phyloP scores from a whole-genome alignment of 1,284 basidiomycete genomes.

The Caloboletus firmus region DNA sequence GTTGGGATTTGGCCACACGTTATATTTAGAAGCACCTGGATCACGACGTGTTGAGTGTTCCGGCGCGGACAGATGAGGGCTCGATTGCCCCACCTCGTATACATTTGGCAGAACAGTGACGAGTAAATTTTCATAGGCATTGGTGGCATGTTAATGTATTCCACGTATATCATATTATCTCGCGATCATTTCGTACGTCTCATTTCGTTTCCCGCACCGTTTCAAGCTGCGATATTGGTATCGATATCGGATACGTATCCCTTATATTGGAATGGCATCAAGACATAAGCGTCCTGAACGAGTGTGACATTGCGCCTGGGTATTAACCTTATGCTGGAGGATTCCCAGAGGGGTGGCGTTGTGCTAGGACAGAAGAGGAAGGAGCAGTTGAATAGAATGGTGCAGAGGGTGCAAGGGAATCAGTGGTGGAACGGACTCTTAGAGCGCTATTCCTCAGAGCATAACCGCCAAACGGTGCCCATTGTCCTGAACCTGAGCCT shows the following conservation, averaged over 20 bases:
- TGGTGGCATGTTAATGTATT: constrained; percentile 28
- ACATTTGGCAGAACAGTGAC: not conserved
- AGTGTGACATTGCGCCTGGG: not conserved
- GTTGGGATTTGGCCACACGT: constrained; percentile 11
- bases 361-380: constrained; percentile 23
- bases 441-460: not conserved
- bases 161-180: constrained; percentile 20
- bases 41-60: not conserved
- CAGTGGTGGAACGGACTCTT: constrained; percentile 1
- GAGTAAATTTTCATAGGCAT: not conserved
- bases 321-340: constrained; percentile 14
- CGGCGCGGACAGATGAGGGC: not conserved
- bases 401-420: not conserved
- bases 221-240: constrained; percentile 20
- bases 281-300: constrained; percentile 21
- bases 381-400: not conserved
- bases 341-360: constrained; percentile 6
- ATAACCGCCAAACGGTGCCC: no score
- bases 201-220: constrained; percentile 17
- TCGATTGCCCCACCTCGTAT: not conserved
- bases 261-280: constrained; percentile 21
- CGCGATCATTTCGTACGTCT: constrained; percentile 15
- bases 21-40: constrained; percentile 15
- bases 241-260: constrained; percentile 21
- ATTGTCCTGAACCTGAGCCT: constrained; percentile 8